These are phyloP conservation scores for Mycena metata DNA, from an alignment of 768 basidiomycete species.

Conservation along the genomic window DNA sequence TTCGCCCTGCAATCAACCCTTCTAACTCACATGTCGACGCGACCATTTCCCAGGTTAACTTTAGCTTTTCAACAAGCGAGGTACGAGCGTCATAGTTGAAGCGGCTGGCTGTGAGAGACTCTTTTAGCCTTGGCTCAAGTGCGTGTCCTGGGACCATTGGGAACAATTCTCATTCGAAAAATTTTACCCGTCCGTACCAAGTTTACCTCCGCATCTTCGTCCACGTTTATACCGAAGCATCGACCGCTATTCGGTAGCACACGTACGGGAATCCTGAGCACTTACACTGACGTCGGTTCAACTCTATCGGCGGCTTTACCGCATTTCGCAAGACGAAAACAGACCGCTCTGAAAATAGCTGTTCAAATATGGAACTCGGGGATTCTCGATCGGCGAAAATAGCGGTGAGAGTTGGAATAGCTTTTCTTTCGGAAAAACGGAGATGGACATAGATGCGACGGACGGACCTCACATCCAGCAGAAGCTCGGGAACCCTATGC, in stretches of 20 bases:
- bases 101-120: no score
- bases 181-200: conserved; percentile 27
- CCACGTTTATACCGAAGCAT: conserved; percentile 24
- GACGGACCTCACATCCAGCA: neutral
- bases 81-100: no score
- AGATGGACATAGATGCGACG: conserved; percentile 30
- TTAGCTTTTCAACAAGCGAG: no score
- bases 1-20: no score
- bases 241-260: conserved; percentile 22
- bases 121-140: conserved; percentile 20
- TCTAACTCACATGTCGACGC: conserved; percentile 24
- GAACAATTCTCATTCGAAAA: conserved; percentile 29
- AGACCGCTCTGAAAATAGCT: conserved; percentile 19
- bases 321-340: conserved; percentile 9
- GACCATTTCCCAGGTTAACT: conserved; percentile 23
- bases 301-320: conserved; percentile 13
- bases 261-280: conserved; percentile 18
- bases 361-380: conserved; percentile 1
- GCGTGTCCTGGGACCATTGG: conserved; percentile 18
- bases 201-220: conserved; percentile 17
- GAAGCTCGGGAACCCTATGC: neutral
- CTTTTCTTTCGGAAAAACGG: conserved; percentile 32
- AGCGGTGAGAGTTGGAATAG: conserved; percentile 31
- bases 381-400: conserved; percentile 29
- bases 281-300: conserved; percentile 18